A percentile compares a stretch with the other conserved stretches of the same genome.
phyloP scores from a whole-genome alignment of 176 grass and related monocot species.

The Oropetium thomaeum region DNA sequence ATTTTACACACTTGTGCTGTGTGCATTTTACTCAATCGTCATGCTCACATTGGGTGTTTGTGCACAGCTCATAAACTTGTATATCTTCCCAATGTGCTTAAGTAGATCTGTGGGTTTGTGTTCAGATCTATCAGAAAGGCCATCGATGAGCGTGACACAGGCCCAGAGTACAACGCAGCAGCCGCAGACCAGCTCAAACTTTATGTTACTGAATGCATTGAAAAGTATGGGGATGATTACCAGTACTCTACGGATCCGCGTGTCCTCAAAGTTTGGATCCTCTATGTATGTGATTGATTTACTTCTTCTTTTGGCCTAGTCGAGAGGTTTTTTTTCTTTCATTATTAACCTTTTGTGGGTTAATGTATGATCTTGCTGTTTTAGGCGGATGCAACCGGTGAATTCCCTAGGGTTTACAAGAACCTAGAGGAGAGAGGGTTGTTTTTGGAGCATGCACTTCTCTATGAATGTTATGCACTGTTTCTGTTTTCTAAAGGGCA shows the following conservation, averaged over 20 bases:
- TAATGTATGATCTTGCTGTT: conserved; percentile 20
- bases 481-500: conserved; percentile 54
- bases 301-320: not conserved
- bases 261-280: conserved; percentile 86
- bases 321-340: not conserved
- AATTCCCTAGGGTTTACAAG: conserved; percentile 57
- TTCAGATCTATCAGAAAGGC: conserved; percentile 66
- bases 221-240: conserved; percentile 53
- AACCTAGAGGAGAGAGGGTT: conserved; percentile 59
- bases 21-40: not conserved
- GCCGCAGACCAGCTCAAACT: conserved; percentile 39
- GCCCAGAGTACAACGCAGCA: conserved; percentile 1
- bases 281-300: conserved; percentile 61
- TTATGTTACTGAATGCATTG: conserved; percentile 60
- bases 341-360: not conserved
- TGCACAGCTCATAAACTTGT: not conserved
- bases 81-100: conserved; percentile 13
- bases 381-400: conserved; percentile 58
- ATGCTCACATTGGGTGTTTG: not conserved
- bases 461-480: conserved; percentile 76
- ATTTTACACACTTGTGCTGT: not conserved
- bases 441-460: conserved; percentile 67
- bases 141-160: conserved; percentile 42
- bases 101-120: conserved; percentile 17
- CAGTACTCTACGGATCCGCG: conserved; percentile 66